phyloP scores from a whole-genome alignment of 257 asterid genomes.

The Hygrophila difformis region DNA sequence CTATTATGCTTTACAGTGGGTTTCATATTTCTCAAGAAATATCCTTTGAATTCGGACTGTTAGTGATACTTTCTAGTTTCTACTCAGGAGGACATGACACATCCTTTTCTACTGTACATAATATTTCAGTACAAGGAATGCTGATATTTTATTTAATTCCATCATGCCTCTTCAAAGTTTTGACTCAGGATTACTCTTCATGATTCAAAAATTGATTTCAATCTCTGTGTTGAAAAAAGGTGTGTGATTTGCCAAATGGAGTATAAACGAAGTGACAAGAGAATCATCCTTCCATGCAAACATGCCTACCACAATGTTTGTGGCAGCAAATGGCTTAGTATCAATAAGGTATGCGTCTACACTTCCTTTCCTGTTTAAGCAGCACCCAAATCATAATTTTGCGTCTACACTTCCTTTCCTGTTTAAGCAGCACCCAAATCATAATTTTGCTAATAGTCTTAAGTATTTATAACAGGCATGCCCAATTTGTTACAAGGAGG shows the following conservation, averaged over 20 bases:
- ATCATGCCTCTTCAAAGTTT: neutral
- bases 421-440: neutral
- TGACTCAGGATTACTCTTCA: neutral
- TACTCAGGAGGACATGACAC: no score
- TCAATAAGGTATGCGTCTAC: constrained; percentile 56
- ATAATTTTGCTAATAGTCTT: constrained; percentile 15
- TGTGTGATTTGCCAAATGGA: constrained; percentile 98
- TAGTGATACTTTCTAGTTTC: no score
- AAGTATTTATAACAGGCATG: constrained; percentile 51
- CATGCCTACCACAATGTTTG: constrained; percentile 71
- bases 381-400: neutral
- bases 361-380: neutral
- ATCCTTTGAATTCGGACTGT: no score
- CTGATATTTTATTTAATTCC: neutral
- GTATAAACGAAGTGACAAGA: constrained; percentile 70
- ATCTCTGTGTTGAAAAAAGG: constrained; percentile 32
- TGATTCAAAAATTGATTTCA: neutral
- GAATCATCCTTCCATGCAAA: constrained; percentile 90
- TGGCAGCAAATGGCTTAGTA: constrained; percentile 88
- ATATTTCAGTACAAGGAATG: neutral
- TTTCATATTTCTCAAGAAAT: no score
- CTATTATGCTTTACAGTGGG: no score
- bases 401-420: constrained; percentile 11
- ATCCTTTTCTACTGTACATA: no score
- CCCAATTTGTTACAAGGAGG: constrained; percentile 84